Evolutionary conservation across 1,284 basidiomycete genomes (phyloP).

Genomic region (Austroboletus niveus): DNA sequence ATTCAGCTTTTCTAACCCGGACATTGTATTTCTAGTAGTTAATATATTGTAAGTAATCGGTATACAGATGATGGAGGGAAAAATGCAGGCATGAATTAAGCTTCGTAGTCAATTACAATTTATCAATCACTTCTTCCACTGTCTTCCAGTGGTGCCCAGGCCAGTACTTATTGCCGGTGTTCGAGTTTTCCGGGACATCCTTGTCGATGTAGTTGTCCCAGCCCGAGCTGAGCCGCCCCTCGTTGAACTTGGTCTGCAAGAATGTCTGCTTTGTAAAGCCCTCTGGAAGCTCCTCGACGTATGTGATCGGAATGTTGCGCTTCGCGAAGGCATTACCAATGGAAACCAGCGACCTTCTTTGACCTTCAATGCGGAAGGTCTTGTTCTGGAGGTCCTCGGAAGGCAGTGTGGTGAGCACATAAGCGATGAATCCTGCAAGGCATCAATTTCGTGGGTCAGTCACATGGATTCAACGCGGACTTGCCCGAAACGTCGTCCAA

Average conservation of each 20-base stretch:
- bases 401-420: constrained; percentile 35
- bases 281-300: constrained; percentile 28
- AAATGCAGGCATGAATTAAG: background rate
- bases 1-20: background rate
- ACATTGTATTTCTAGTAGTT: background rate
- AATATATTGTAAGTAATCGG: background rate
- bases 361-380: constrained; percentile 39
- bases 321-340: constrained; percentile 28
- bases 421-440: constrained; percentile 31
- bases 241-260: constrained; percentile 22
- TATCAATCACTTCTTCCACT: constrained; percentile 25
- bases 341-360: constrained; percentile 28
- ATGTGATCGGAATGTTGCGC: constrained; percentile 16
- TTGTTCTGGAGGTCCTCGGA: constrained; percentile 27
- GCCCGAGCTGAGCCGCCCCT: constrained; percentile 30
- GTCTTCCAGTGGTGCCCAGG: constrained; percentile 29
- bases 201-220: constrained; percentile 30
- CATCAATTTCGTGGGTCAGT: background rate
- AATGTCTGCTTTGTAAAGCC: constrained; percentile 32
- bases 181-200: constrained; percentile 23
- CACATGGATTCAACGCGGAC: constrained; percentile 1
- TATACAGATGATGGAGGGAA: constrained; percentile 6
- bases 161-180: constrained; percentile 29
- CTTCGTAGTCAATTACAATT: constrained; percentile 13
- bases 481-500: constrained; percentile 33